Conservation (phyloP, 1,284 basidiomycete genomes). For the Ceratorhiza oryzae-sativae region DNA sequence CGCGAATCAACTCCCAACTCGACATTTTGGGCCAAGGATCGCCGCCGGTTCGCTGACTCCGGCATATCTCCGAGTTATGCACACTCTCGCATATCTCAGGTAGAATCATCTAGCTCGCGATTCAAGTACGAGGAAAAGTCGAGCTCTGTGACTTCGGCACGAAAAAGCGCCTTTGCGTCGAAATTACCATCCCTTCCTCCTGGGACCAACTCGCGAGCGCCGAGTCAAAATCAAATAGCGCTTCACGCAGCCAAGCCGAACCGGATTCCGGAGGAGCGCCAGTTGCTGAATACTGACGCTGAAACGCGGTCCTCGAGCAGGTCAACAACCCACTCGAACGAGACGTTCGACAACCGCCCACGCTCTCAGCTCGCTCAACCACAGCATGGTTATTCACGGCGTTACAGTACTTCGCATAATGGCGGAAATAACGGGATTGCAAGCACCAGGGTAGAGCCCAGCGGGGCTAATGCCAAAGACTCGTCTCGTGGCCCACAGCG, state of each 20-base stretch:
- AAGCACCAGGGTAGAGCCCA: not conserved
- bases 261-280: not conserved
- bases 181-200: not conserved
- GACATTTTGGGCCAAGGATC: constrained; percentile 26
- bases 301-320: not conserved
- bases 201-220: not conserved
- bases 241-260: no score
- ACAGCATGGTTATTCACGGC: not conserved
- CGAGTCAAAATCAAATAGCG: no score
- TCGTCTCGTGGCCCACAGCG: not conserved
- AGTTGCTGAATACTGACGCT: not conserved
- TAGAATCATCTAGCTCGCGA: not conserved
- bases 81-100: not conserved
- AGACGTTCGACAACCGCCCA: not conserved
- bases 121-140: not conserved
- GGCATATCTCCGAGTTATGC: not conserved
- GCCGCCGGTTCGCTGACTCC: constrained; percentile 12
- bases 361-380: not conserved
- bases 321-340: not conserved
- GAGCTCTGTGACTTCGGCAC: not conserved
- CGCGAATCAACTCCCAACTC: constrained; percentile 1
- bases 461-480: no score
- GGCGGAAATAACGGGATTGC: not conserved
- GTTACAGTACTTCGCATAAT: not conserved
- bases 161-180: not conserved